Percentiles rank a stretch among this genome's conserved stretches.
Conservation (phyloP, 2,329 filamentous ascomycete species). For the Dothiorella sarmentorum region DNA sequence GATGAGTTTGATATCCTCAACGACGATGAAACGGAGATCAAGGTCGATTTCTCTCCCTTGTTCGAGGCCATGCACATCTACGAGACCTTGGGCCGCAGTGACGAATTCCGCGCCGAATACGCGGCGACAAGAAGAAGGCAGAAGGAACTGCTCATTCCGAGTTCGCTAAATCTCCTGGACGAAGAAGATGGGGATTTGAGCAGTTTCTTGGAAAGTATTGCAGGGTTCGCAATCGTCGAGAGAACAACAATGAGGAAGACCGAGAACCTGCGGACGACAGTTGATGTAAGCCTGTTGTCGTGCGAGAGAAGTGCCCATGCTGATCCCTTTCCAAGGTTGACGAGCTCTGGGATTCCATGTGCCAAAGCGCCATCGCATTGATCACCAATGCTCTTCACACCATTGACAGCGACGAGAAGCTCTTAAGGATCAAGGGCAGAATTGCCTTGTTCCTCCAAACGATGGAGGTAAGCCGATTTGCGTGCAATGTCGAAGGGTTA, state of each 20-base stretch:
- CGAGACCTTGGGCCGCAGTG: slow-evolving; percentile 85
- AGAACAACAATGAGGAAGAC: slow-evolving; percentile 86
- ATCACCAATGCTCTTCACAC: slow-evolving; percentile 75
- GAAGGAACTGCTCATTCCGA: slow-evolving; percentile 83
- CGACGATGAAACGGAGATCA: slow-evolving; percentile 76
- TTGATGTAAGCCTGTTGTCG: slow-evolving; percentile 61
- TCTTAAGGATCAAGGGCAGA: slow-evolving; percentile 92
- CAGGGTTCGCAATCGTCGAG: slow-evolving; percentile 95
- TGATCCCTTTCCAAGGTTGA: slow-evolving; percentile 62
- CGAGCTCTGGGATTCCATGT: slow-evolving; percentile 98
- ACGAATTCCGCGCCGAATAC: slow-evolving; percentile 88
- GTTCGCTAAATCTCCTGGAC: slow-evolving; percentile 69
- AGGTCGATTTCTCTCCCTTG: slow-evolving; percentile 89
- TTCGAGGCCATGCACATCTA: slow-evolving; percentile 97
- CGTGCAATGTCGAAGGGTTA: neutral
- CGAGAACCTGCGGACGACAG: slow-evolving; percentile 73
- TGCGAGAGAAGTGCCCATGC: neutral
- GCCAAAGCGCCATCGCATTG: slow-evolving; percentile 76
- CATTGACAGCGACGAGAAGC: slow-evolving; percentile 81
- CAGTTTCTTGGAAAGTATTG: slow-evolving; percentile 86
- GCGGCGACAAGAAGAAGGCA: slow-evolving; percentile 85
- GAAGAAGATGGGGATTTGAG: slow-evolving; percentile 86
- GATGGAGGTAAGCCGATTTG: slow-evolving; percentile 72
- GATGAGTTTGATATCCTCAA: slow-evolving; percentile 95
- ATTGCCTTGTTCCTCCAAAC: slow-evolving; percentile 95